Evolutionary conservation across 1,139 yeast species (phyloP).

Genomic region (Geotrichum armillariae): DNA sequence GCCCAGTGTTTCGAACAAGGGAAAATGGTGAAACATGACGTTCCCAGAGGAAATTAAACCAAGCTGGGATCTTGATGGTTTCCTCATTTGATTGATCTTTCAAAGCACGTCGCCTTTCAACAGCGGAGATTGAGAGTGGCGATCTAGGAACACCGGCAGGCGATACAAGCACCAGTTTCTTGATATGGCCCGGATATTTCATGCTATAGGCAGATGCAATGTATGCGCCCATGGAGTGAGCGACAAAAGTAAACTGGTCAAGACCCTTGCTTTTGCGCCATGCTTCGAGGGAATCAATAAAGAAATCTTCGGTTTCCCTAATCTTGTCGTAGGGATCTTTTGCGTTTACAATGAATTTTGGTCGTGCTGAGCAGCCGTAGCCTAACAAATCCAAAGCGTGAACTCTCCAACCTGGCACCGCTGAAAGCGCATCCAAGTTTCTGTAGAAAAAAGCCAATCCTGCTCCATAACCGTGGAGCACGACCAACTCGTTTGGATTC

Average conservation of each 20-base stretch:
- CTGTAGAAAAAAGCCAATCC: slow-evolving; percentile 82
- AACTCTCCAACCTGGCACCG: slow-evolving; percentile 46
- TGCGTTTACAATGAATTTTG: slow-evolving; percentile 44
- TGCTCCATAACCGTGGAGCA: slow-evolving; percentile 93
- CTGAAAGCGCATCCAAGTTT: slow-evolving; percentile 56
- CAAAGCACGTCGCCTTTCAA: slow-evolving; percentile 1
- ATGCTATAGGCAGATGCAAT: slow-evolving; percentile 75
- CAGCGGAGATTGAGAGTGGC: slow-evolving; percentile 32
- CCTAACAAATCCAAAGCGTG: slow-evolving; percentile 85
- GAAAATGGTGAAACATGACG: slow-evolving; percentile 34
- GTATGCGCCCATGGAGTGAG: slow-evolving; percentile 94
- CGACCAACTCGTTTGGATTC: slow-evolving; percentile 45
- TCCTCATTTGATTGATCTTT: slow-evolving; percentile 1
- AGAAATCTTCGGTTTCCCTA: slow-evolving; percentile 65
- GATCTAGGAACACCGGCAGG: slow-evolving; percentile 78
- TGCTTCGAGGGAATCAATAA: slow-evolving; percentile 74
- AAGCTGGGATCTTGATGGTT: slow-evolving; percentile 18
- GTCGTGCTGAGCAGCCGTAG: slow-evolving; percentile 77
- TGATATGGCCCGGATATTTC: slow-evolving; percentile 67
- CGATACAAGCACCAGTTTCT: slow-evolving; percentile 68
- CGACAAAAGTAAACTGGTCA: slow-evolving; percentile 66
- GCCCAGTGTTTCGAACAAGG: slow-evolving; percentile 32
- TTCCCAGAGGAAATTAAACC: slow-evolving; percentile 32
- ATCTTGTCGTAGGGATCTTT: slow-evolving; percentile 31
- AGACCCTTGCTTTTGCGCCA: slow-evolving; percentile 66